phyloP scores from a whole-genome alignment of 1,284 basidiomycete genomes.

The Apiotrichum siamense region DNA sequence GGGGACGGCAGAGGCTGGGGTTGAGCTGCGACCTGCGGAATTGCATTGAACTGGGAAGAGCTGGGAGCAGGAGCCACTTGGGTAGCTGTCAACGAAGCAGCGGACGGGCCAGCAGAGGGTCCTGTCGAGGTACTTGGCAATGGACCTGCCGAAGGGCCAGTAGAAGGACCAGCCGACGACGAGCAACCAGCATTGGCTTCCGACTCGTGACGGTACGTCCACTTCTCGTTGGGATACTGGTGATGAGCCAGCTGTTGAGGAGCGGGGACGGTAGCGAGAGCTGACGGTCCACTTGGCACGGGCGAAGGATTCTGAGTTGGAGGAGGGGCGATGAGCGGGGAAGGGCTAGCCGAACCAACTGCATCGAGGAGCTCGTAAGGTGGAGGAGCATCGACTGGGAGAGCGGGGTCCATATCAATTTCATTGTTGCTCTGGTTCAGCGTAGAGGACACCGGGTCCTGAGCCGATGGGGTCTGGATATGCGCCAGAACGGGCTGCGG shows the following conservation, averaged over 20 bases:
- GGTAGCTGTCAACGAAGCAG: no score
- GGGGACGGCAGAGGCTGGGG: no score
- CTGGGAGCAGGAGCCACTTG: neutral
- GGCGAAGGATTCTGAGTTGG: no score
- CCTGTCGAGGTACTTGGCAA: neutral
- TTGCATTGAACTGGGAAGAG: neutral
- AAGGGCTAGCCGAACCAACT: neutral
- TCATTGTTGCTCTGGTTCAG: neutral
- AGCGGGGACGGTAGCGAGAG: no score
- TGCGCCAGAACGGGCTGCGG: no score
- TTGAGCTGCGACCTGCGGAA: no score
- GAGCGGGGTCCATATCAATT: neutral
- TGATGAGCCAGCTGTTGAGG: neutral
- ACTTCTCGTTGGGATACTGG: neutral
- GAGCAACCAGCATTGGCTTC: neutral
- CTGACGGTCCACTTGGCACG: no score
- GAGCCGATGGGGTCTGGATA: neutral
- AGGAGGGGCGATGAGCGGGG: no score
- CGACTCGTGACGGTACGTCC: neutral
- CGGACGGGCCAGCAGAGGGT: neutral
- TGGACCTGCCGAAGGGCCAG: neutral
- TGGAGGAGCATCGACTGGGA: neutral
- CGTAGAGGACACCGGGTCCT: no score
- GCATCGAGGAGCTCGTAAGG: neutral
- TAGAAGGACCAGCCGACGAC: neutral